These are phyloP conservation scores for Aspergillus homomorphus DNA, from an alignment of 495 filamentous ascomycete genomes.

Conservation along the genomic window DNA sequence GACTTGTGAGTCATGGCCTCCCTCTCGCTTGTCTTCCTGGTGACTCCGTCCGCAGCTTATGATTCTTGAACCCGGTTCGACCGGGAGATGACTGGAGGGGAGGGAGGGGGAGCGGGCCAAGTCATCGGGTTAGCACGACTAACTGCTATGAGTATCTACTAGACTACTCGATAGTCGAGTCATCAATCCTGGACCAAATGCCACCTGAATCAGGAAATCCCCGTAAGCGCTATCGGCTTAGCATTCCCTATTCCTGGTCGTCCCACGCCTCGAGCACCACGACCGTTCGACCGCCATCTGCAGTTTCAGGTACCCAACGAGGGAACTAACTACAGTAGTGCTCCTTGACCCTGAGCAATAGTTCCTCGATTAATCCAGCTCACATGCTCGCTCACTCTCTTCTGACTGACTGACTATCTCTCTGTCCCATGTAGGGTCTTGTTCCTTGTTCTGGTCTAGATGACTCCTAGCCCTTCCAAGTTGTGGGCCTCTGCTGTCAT, in stretches of 20 bases:
- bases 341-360: neutral
- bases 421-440: neutral
- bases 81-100: neutral
- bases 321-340: neutral
- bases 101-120: conserved; percentile 4
- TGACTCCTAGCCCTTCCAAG: neutral
- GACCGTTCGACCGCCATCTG: conserved; percentile 13
- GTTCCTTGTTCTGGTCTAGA: neutral
- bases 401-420: no score
- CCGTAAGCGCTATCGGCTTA: neutral
- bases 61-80: conserved; percentile 5
- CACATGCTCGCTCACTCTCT: neutral
- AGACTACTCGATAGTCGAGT: neutral
- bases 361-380: conserved; percentile 1
- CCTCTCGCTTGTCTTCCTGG: conserved; percentile 3
- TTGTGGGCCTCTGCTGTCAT: neutral
- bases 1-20: conserved; percentile 11
- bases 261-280: neutral
- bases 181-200: neutral
- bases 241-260: neutral
- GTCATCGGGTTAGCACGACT: conserved; percentile 1
- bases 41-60: conserved; percentile 10
- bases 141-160: no score
- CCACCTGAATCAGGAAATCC: neutral
- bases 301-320: conserved; percentile 28